Evolutionary conservation across 2,329 filamentous ascomycete species (phyloP).

Genomic region (Phialophora macrospora): DNA sequence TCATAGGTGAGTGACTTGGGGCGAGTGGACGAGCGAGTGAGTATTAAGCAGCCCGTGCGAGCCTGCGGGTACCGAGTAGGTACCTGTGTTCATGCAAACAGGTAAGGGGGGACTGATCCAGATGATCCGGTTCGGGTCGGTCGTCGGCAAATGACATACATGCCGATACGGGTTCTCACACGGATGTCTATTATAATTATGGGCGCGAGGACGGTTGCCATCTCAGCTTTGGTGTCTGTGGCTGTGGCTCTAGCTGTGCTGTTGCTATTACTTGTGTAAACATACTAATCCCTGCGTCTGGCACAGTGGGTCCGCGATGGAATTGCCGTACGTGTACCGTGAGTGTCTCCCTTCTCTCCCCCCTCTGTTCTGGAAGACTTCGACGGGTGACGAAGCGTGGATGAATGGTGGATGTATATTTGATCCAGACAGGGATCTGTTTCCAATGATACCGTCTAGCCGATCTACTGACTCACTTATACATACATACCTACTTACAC

Average conservation of each 20-base stretch:
- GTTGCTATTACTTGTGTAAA: background rate
- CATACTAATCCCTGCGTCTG: background rate
- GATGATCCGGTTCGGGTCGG: no score
- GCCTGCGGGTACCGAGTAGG: no score
- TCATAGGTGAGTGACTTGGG: constrained; percentile 57
- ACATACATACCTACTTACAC: background rate
- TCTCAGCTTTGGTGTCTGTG: background rate
- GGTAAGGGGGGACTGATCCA: no score
- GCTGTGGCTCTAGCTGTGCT: background rate
- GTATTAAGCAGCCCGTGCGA: background rate
- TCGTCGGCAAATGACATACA: no score
- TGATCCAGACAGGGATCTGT: background rate
- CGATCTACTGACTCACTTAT: no score
- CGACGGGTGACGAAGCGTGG: background rate
- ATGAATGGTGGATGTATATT: background rate
- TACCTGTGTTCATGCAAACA: no score
- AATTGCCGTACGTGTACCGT: constrained; percentile 63
- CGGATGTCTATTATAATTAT: no score
- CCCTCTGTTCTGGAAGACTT: background rate
- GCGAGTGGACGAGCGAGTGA: no score
- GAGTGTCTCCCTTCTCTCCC: background rate
- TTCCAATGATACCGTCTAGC: no score
- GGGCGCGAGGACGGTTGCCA: background rate
- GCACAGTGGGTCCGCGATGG: constrained; percentile 60
- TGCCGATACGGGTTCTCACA: no score